phyloP scores from a whole-genome alignment of 148 eudicot species.

The Agrostemma githago region DNA sequence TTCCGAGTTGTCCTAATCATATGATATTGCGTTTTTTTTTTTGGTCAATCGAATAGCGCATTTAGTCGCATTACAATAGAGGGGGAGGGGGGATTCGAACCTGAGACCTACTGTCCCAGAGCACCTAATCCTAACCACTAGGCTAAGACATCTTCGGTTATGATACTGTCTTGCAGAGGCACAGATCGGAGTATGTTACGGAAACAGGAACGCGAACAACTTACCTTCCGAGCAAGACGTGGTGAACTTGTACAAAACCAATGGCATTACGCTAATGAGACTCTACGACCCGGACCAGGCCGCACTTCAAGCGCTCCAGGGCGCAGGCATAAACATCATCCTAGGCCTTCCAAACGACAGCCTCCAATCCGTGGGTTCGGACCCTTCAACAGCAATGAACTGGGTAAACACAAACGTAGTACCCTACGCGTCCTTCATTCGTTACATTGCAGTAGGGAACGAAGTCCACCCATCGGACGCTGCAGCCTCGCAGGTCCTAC shows the following conservation, averaged over 20 bases:
- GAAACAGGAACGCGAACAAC: slow-evolving; percentile 20
- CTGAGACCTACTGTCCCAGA: no score
- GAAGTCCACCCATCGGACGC: slow-evolving; percentile 32
- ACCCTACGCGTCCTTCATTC: slow-evolving; percentile 20
- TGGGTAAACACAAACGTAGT: slow-evolving; percentile 42
- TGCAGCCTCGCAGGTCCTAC: slow-evolving; percentile 27
- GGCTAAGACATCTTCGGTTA: no score
- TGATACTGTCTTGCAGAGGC: slow-evolving; percentile 18
- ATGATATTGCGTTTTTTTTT: no score
- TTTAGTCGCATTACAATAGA: no score
- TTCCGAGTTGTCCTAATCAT: background rate
- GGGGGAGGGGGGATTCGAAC: no score
- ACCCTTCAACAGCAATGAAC: slow-evolving; percentile 14
- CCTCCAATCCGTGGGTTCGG: slow-evolving; percentile 13
- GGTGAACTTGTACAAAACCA: slow-evolving; percentile 29
- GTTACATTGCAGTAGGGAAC: slow-evolving; percentile 46
- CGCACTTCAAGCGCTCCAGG: slow-evolving; percentile 30
- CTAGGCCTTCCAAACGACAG: slow-evolving; percentile 25
- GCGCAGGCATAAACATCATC: slow-evolving; percentile 28
- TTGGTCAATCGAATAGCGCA: no score
- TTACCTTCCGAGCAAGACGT: slow-evolving; percentile 25
- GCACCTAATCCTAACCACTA: no score
- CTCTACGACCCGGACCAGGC: slow-evolving; percentile 23
- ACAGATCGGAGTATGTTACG: slow-evolving; percentile 39
- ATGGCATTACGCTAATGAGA: slow-evolving; percentile 35